Evolutionary conservation across 1,284 basidiomycete species (phyloP), one percentile per base, ranked within the genome.

Genomic region (Exsudoporus floridanus): DNA sequence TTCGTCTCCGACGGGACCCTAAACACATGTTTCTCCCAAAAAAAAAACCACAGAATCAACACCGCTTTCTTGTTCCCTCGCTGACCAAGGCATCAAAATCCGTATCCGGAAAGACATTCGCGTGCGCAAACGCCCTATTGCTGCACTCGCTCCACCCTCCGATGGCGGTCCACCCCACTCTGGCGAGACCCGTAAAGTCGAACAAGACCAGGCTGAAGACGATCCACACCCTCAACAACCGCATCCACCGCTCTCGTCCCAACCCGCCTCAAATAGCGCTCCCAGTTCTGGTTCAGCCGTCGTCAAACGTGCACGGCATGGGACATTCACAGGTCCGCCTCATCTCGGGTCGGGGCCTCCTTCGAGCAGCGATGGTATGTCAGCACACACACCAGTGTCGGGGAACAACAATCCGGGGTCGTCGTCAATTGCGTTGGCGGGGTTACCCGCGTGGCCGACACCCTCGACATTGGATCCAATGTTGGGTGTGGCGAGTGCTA

Each of bases 11-110:
- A 46, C 51, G 45, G 47, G 33, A 33, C 33, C 39, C 19, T 44
- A 46, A 42, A 38, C 37, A 38, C 37, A 4, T 46, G 49, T 52
- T 35, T n/a, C 19, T 9, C 31, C 7, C 16, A 47, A 46, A 18
- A 27, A 45, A 18, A 27, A 45, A 46, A 19, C 55, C 13, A 35
- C 67, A 91, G 92, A 93, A 71, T 92, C 91, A 0, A 94, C 93
- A 0, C 86, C 88, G 16, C 77, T 95, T 1, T 95, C 93, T 2
- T 90, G 88, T 60, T 89, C 89, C 0, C 81, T 96, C 52, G 91
- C 93, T 10, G 90, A 93, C 64, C 93, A 96, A 71, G 93, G 93
- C 5, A 90, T 95, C 69, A 94, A 95, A 72, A 94, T 96, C 44
- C 84, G 93, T 25, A 94, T 95, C 36, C 82, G 92, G 39, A 94